Evolutionary conservation across 2,329 filamentous ascomycete genomes (phyloP).

Genomic region (Paracoccidioides brasiliensis): DNA sequence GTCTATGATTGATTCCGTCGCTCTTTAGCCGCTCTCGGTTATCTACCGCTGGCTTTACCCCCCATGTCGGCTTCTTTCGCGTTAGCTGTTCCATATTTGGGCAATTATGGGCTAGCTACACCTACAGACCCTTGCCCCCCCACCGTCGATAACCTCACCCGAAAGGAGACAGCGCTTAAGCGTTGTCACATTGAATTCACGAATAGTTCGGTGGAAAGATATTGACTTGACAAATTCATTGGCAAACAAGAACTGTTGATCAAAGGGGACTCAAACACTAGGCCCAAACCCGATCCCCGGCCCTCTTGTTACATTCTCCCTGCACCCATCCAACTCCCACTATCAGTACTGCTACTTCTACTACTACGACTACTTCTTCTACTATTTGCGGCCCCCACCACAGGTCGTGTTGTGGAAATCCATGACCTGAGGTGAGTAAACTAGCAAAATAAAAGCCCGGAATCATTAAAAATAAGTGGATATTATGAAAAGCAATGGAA

Average conservation of each 20-base stretch:
- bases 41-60: not conserved
- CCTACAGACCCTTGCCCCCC: not conserved
- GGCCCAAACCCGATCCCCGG: conserved; percentile 10
- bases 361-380: not conserved
- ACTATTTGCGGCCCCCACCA: not conserved
- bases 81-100: not conserved
- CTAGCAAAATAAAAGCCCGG: conserved; percentile 2
- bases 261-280: conserved; percentile 13
- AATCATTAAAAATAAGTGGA: conserved; percentile 9
- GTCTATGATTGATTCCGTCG: not conserved
- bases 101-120: not conserved
- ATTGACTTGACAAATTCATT: conserved; percentile 8
- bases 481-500: conserved; percentile 10
- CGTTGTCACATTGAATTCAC: conserved; percentile 4
- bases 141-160: not conserved
- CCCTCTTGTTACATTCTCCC: conserved; percentile 1
- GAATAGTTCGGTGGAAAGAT: not conserved
- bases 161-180: conserved; percentile 4
- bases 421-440: not conserved
- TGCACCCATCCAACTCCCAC: not conserved
- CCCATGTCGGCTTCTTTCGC: not conserved
- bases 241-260: conserved; percentile 8
- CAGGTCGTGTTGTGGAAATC: not conserved
- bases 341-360: no score
- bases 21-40: not conserved